phyloP scores from a whole-genome alignment of 371 early-diverging fungal genomes.

The Actinomortierella wolfii region DNA sequence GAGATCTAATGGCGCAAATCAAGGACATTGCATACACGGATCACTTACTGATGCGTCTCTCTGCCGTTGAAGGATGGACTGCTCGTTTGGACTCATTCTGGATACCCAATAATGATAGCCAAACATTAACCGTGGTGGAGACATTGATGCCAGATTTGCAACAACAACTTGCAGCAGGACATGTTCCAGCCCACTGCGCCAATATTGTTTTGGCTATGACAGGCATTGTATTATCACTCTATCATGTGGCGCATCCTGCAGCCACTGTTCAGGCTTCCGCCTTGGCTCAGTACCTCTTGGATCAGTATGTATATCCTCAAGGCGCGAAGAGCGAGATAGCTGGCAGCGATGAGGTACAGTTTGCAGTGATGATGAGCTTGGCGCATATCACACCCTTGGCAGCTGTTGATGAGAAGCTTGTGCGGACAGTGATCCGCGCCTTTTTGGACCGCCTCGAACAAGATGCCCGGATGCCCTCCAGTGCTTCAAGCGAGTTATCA shows the following conservation, averaged over 20 bases:
- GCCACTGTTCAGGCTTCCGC: constrained; percentile 35
- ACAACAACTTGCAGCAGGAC: constrained; percentile 54
- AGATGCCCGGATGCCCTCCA: not conserved
- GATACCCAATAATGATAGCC: constrained; percentile 26
- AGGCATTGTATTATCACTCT: constrained; percentile 40
- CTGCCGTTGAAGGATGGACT: constrained; percentile 54
- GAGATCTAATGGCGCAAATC: constrained; percentile 55
- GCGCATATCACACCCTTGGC: constrained; percentile 54
- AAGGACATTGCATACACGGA: constrained; percentile 60
- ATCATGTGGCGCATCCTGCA: constrained; percentile 34
- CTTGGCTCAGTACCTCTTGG: constrained; percentile 30
- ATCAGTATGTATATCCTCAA: constrained; percentile 24
- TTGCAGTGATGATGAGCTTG: constrained; percentile 54
- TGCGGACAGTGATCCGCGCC: constrained; percentile 21
- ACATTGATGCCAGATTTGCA: constrained; percentile 50
- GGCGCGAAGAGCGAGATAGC: constrained; percentile 28
- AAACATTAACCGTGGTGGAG: constrained; percentile 26
- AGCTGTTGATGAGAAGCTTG: constrained; percentile 53
- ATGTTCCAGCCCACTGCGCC: constrained; percentile 59
- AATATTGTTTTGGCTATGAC: constrained; percentile 59
- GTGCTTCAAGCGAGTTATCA: constrained; percentile 14
- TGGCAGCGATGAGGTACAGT: constrained; percentile 64
- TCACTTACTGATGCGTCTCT: constrained; percentile 57
- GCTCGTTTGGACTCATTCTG: constrained; percentile 51
- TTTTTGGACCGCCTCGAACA: constrained; percentile 19